phyloP scores from a whole-genome alignment of 2,329 filamentous ascomycete genomes.

The Pseudogymnoascus pannorum region DNA sequence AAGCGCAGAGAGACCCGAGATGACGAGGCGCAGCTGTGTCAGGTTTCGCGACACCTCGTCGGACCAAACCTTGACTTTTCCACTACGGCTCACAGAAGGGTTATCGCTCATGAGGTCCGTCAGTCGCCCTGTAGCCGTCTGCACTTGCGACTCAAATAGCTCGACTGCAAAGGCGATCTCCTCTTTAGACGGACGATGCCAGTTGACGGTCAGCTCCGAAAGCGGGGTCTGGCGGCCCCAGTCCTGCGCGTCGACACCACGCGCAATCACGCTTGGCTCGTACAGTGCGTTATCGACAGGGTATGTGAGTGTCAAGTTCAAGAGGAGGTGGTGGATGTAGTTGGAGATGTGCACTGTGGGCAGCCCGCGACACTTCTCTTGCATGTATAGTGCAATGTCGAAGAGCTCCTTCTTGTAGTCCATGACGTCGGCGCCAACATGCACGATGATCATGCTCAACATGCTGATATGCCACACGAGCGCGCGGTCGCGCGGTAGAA shows the following conservation, averaged over 20 bases:
- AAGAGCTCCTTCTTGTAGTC: conserved; percentile 85
- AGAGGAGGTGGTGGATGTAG: conserved; percentile 89
- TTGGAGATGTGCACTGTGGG: conserved; percentile 96
- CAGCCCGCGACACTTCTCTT: conserved; percentile 86
- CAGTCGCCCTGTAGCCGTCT: conserved; percentile 66
- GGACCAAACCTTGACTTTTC: conserved; percentile 97
- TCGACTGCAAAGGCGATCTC: conserved; percentile 87
- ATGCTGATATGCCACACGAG: conserved; percentile 97
- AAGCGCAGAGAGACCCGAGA: conserved; percentile 81
- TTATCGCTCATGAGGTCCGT: conserved; percentile 73
- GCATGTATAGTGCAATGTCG: conserved; percentile 91
- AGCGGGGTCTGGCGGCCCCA: conserved; percentile 79
- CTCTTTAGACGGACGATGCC: conserved; percentile 75
- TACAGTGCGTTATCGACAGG: conserved; percentile 84
- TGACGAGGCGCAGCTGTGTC: conserved; percentile 77
- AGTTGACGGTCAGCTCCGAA: conserved; percentile 72
- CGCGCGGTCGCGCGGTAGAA: conserved; percentile 83
- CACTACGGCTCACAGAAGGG: conserved; percentile 78
- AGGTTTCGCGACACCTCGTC: conserved; percentile 90
- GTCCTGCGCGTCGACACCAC: conserved; percentile 67
- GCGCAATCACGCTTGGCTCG: conserved; percentile 64
- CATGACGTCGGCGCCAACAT: conserved; percentile 84
- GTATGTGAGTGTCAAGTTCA: conserved; percentile 92
- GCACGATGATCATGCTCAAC: conserved; percentile 95
- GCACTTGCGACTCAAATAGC: conserved; percentile 77